phyloP scores from a whole-genome alignment of 108 stramenopile species.

The Phaeodactylum tricornutum region DNA sequence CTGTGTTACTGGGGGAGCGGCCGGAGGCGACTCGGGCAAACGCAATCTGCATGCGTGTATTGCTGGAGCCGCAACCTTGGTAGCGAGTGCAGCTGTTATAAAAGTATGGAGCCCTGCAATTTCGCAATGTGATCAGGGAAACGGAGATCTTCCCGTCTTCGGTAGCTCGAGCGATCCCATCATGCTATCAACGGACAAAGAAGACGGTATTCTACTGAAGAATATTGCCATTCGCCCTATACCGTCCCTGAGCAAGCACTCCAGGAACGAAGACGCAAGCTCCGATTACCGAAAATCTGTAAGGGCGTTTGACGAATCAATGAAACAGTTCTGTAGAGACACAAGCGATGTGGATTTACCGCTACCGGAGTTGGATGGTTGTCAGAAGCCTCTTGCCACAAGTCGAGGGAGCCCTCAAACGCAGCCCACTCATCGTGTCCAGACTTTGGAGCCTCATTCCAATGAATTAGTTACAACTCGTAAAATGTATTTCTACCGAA shows the following conservation, averaged over 20 bases:
- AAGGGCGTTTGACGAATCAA: not conserved
- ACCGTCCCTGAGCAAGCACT: not conserved
- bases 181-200: constrained; percentile 10
- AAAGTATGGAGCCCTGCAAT: no score
- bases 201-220: not conserved
- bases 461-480: constrained; percentile 38
- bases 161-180: constrained; percentile 37
- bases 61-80: no score
- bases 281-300: constrained; percentile 2
- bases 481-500: constrained; percentile 73
- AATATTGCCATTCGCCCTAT: constrained; percentile 4
- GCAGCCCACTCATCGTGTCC: not conserved
- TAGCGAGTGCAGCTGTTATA: no score
- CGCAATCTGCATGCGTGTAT: no score
- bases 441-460: not conserved
- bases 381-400: not conserved
- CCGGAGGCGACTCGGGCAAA: no score
- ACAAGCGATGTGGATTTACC: not conserved
- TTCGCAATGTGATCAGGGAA: no score
- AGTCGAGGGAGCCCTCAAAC: constrained; percentile 1
- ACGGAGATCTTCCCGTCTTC: constrained; percentile 21
- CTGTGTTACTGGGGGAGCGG: no score
- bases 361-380: not conserved
- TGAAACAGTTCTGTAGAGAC: not conserved
- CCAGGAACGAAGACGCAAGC: no score